These are phyloP conservation scores for Ganoderma lingzhi DNA, from an alignment of 1,284 basidiomycete species.

Conservation along the genomic window DNA sequence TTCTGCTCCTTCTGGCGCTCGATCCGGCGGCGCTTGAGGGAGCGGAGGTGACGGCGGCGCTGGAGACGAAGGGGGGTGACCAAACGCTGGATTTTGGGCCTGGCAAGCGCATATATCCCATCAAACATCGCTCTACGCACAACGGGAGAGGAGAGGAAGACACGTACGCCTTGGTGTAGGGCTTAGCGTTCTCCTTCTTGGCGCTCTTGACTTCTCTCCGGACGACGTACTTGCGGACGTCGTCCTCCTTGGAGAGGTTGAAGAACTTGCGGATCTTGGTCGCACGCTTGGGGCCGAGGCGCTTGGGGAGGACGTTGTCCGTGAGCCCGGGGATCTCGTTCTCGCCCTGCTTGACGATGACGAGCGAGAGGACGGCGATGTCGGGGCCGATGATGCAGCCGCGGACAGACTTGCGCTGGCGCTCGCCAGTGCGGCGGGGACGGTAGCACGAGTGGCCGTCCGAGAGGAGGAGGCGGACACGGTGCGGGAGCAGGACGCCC, in stretches of 20 bases:
- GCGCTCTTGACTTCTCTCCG: slow-evolving; percentile 88
- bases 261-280: slow-evolving; percentile 98
- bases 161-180: slow-evolving; percentile 97
- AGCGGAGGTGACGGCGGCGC: slow-evolving; percentile 92
- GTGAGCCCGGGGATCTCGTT: slow-evolving; percentile 92
- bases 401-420: slow-evolving; percentile 98
- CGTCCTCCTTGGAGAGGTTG: slow-evolving; percentile 98
- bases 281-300: slow-evolving; percentile 94
- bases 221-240: slow-evolving; percentile 97
- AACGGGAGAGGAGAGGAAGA: slow-evolving; percentile 14
- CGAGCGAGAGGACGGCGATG: slow-evolving; percentile 93
- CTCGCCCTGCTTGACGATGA: slow-evolving; percentile 98
- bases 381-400: slow-evolving; percentile 98
- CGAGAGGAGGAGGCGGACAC: slow-evolving; percentile 93
- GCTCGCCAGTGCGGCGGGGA: slow-evolving; percentile 91
- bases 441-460: slow-evolving; percentile 99
- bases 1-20: slow-evolving; percentile 96
- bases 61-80: slow-evolving; percentile 96
- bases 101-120: slow-evolving; percentile 38
- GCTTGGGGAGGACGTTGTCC: slow-evolving; percentile 93
- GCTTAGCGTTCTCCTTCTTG: slow-evolving; percentile 95
- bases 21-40: slow-evolving; percentile 90
- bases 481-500: slow-evolving; percentile 95
- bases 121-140: background rate
- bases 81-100: slow-evolving; percentile 90